Percentiles rank a stretch among this genome's conserved stretches.
Conservation (phyloP, 495 filamentous ascomycete genomes). For the Penicillium canescens region DNA sequence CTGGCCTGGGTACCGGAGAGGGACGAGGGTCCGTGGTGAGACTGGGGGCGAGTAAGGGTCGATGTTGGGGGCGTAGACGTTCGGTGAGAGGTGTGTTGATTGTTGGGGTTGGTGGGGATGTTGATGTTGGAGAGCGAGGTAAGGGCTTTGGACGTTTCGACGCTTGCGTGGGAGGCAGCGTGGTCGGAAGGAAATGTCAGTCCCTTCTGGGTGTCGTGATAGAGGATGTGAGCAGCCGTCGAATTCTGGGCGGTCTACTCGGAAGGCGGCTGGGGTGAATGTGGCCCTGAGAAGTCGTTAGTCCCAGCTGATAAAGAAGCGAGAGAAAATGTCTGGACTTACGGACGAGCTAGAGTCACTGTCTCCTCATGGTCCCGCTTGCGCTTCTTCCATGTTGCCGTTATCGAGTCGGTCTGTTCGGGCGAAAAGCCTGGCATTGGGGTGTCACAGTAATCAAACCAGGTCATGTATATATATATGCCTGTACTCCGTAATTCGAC, state of each 20-base stretch:
- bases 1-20: slow-evolving; percentile 15
- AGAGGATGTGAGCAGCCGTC: slow-evolving; percentile 15
- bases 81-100: slow-evolving; percentile 25
- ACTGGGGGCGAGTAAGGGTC: slow-evolving; percentile 35
- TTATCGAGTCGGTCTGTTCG: slow-evolving; percentile 19
- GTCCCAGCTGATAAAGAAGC: not conserved
- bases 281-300: slow-evolving; percentile 8
- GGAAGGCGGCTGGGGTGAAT: slow-evolving; percentile 12
- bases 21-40: slow-evolving; percentile 36
- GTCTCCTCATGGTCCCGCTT: slow-evolving; percentile 36
- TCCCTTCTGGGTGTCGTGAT: slow-evolving; percentile 17
- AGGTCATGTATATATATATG: not conserved
- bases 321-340: slow-evolving; percentile 15
- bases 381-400: slow-evolving; percentile 31
- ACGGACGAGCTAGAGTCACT: slow-evolving; percentile 25
- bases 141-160: slow-evolving; percentile 28
- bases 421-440: slow-evolving; percentile 30
- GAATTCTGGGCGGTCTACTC: slow-evolving; percentile 20
- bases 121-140: slow-evolving; percentile 11
- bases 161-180: slow-evolving; percentile 39
- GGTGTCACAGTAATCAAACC: slow-evolving; percentile 2
- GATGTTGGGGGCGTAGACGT: slow-evolving; percentile 21
- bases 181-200: slow-evolving; percentile 24
- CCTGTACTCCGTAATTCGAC: not conserved
- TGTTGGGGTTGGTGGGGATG: slow-evolving; percentile 16